Evolutionary conservation across 306 rosid species (phyloP).

Genomic region (Morella rubra): DNA sequence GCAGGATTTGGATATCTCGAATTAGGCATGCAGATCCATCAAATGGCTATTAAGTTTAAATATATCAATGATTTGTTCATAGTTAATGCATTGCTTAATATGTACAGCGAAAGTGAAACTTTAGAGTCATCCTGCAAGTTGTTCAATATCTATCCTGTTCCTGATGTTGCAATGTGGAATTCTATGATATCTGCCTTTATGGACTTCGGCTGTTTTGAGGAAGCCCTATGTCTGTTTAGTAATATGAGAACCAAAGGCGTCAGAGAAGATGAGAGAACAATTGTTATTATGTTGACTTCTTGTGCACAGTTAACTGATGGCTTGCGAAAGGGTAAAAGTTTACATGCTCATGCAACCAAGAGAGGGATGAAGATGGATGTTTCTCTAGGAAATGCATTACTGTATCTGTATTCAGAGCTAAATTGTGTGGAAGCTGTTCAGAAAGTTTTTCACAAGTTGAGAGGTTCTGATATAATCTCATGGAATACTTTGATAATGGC

Average conservation of each 20-base stretch:
- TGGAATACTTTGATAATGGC: slow-evolving; percentile 45
- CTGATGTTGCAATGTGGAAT: slow-evolving; percentile 53
- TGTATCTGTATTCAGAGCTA: slow-evolving; percentile 34
- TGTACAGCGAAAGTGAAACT: slow-evolving; percentile 38
- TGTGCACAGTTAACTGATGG: slow-evolving; percentile 32
- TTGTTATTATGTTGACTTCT: slow-evolving; percentile 28
- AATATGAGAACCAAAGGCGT: slow-evolving; percentile 29
- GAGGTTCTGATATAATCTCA: slow-evolving; percentile 34
- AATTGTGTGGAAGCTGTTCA: slow-evolving; percentile 30
- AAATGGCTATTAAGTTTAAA: slow-evolving; percentile 42
- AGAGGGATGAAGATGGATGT: slow-evolving; percentile 33
- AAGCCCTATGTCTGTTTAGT: slow-evolving; percentile 35
- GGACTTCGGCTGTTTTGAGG: slow-evolving; percentile 30
- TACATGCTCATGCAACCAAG: slow-evolving; percentile 40
- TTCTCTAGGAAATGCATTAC: slow-evolving; percentile 42
- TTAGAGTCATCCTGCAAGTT: slow-evolving; percentile 28
- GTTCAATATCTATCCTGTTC: slow-evolving; percentile 27
- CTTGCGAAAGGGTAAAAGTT: slow-evolving; percentile 29
- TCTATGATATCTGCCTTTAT: slow-evolving; percentile 41
- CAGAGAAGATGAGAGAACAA: slow-evolving; percentile 40
- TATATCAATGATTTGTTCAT: slow-evolving; percentile 27
- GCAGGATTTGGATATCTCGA: slow-evolving; percentile 27
- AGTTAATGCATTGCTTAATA: slow-evolving; percentile 38
- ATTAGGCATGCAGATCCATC: slow-evolving; percentile 46
- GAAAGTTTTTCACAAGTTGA: slow-evolving; percentile 34